Conservation (phyloP, 164 flowering plant genomes). For the Magnolia sinica region DNA sequence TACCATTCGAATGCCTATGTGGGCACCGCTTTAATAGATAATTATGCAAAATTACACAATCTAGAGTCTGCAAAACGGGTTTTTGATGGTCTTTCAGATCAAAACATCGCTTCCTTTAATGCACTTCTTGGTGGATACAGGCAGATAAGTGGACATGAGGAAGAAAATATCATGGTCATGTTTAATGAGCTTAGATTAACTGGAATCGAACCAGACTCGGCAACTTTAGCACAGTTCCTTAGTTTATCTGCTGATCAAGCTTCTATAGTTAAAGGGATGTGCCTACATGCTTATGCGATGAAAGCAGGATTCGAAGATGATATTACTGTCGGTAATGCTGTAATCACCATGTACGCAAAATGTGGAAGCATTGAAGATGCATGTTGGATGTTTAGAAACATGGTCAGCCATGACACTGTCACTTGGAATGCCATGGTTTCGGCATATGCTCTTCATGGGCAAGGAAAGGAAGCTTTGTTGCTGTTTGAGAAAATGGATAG, state of each 20-base stretch:
- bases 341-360: constrained; percentile 34
- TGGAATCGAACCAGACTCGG: constrained; percentile 26
- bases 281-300: constrained; percentile 25
- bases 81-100: constrained; percentile 19
- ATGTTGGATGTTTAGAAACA: constrained; percentile 16
- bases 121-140: constrained; percentile 27
- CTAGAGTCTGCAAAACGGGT: constrained; percentile 20
- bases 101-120: constrained; percentile 25
- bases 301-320: constrained; percentile 27
- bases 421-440: constrained; percentile 35
- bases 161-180: constrained; percentile 23
- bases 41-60: constrained; percentile 29
- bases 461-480: constrained; percentile 19
- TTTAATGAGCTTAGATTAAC: constrained; percentile 24
- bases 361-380: constrained; percentile 33
- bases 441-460: constrained; percentile 32
- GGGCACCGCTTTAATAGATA: constrained; percentile 31
- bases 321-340: constrained; percentile 20
- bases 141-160: constrained; percentile 12
- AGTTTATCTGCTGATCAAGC: constrained; percentile 30
- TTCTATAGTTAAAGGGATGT: constrained; percentile 24
- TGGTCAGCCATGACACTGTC: constrained; percentile 18
- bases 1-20: constrained; percentile 21
- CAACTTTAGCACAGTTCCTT: constrained; percentile 30
- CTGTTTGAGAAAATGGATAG: constrained; percentile 26